phyloP scores from a whole-genome alignment of 2,329 filamentous ascomycete genomes.

The Neurospora sp. region DNA sequence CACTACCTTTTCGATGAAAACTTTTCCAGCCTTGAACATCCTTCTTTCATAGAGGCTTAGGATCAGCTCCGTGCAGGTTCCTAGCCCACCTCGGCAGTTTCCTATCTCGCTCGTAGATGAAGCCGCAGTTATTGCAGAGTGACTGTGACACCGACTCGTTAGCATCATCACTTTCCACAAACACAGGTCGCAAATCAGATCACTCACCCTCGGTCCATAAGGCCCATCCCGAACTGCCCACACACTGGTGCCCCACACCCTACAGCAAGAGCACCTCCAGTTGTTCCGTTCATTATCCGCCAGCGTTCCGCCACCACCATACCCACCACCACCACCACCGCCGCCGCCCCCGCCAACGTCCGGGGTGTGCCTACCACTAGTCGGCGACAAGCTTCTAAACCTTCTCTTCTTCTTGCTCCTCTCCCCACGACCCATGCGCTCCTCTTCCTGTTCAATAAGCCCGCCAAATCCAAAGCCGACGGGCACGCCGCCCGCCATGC shows the following conservation, averaged over 20 bases:
- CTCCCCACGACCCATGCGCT: constrained; percentile 84
- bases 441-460: constrained; percentile 52
- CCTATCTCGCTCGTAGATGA: constrained; percentile 79
- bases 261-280: constrained; percentile 86
- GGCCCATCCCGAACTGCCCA: constrained; percentile 95
- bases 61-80: constrained; percentile 46
- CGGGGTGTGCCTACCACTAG: constrained; percentile 61
- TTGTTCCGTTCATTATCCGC: constrained; percentile 67
- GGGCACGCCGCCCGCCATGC: constrained; percentile 68
- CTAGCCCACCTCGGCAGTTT: constrained; percentile 69
- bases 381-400: constrained; percentile 79
- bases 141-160: constrained; percentile 40
- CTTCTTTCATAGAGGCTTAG: constrained; percentile 16
- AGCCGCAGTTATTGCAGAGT: constrained; percentile 87
- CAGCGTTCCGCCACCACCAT: constrained; percentile 54
- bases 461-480: constrained; percentile 40
- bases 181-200: too few relatives aligned
- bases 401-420: constrained; percentile 90
- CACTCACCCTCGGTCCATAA: constrained; percentile 65
- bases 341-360: constrained; percentile 62
- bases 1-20: too few relatives aligned
- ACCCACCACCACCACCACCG: constrained; percentile 56
- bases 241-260: constrained; percentile 77
- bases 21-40: not conserved
- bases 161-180: too few relatives aligned